A percentile compares a stretch with the other conserved stretches of the same genome.
phyloP scores from a whole-genome alignment of 495 filamentous ascomycete species.

The Lophiostoma macrostomum region DNA sequence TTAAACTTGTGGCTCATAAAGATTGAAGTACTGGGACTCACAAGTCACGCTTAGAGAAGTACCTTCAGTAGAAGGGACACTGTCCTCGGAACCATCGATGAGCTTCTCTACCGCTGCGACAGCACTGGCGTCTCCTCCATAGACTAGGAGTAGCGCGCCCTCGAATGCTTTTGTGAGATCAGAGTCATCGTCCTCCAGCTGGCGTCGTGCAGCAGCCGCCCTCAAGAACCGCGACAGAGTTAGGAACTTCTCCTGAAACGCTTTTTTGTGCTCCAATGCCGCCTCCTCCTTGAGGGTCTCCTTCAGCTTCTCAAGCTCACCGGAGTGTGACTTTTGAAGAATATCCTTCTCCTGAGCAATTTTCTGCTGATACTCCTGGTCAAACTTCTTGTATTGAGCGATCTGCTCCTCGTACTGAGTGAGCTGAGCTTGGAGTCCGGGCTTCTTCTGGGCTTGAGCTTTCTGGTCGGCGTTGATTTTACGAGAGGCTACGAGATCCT shows the following conservation, averaged over 20 bases:
- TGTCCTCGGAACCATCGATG: slow-evolving; percentile 75
- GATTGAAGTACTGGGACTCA: slow-evolving; percentile 47
- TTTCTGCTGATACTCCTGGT: slow-evolving; percentile 69
- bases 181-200: slow-evolving; percentile 56
- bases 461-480: slow-evolving; percentile 94
- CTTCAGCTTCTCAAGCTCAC: slow-evolving; percentile 68
- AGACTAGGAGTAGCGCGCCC: slow-evolving; percentile 81
- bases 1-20: slow-evolving; percentile 10
- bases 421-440: slow-evolving; percentile 70
- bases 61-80: slow-evolving; percentile 61
- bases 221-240: slow-evolving; percentile 45
- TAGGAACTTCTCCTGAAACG: slow-evolving; percentile 49
- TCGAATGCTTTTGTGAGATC: slow-evolving; percentile 86
- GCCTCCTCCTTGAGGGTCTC: slow-evolving; percentile 50
- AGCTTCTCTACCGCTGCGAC: slow-evolving; percentile 81
- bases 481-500: slow-evolving; percentile 74
- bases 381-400: slow-evolving; percentile 75
- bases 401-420: slow-evolving; percentile 81
- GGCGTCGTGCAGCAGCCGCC: slow-evolving; percentile 58
- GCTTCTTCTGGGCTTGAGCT: slow-evolving; percentile 83
- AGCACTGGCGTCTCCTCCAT: slow-evolving; percentile 77
- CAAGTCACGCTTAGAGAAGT: slow-evolving; percentile 69
- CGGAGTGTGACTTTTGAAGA: slow-evolving; percentile 64
- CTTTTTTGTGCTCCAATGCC: slow-evolving; percentile 56
- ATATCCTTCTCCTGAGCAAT: slow-evolving; percentile 66